A percentile compares a stretch with the other conserved stretches of the same genome.
Evolutionary conservation across 306 rosid genomes (phyloP).

Genomic region (Prunus campanulata): DNA sequence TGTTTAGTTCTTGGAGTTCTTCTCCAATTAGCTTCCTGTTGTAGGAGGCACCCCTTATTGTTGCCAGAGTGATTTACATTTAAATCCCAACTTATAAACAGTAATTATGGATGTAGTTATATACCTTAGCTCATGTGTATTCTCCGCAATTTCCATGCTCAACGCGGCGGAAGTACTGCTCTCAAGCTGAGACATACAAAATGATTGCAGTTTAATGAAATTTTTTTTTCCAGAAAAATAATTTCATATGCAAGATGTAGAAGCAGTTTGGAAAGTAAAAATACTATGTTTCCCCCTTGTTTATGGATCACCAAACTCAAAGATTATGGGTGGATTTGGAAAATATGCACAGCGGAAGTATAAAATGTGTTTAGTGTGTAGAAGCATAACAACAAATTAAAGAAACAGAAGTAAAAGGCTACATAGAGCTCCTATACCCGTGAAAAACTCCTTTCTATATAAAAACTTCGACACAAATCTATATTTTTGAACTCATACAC

Average conservation of each 20-base stretch:
- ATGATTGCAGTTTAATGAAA: neutral
- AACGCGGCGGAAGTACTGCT: conserved; percentile 10
- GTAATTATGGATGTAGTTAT: neutral
- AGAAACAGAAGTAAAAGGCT: too few relatives aligned
- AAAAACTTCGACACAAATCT: too few relatives aligned
- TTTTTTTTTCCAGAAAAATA: neutral
- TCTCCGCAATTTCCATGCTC: conserved; percentile 25
- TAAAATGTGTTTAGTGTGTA: too few relatives aligned
- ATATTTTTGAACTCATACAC: too few relatives aligned
- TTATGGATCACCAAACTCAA: too few relatives aligned
- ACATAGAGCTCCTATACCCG: too few relatives aligned
- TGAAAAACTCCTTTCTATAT: too few relatives aligned
- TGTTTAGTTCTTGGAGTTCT: conserved; percentile 25
- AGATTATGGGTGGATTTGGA: too few relatives aligned
- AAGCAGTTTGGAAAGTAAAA: too few relatives aligned
- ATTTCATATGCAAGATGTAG: neutral
- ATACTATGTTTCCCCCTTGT: too few relatives aligned
- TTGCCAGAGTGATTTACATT: neutral
- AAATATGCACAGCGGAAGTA: too few relatives aligned
- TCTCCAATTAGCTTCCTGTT: conserved; percentile 37
- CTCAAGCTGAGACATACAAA: conserved; percentile 20
- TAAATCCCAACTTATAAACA: neutral
- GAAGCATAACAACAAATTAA: too few relatives aligned
- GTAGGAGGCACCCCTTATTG: neutral
- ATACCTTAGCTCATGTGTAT: conserved; percentile 32